A percentile compares a stretch with the other conserved stretches of the same genome.
These are phyloP conservation scores for Zygnema cylindricum DNA, from an alignment of 139 green algal genomes.

Conservation along the genomic window DNA sequence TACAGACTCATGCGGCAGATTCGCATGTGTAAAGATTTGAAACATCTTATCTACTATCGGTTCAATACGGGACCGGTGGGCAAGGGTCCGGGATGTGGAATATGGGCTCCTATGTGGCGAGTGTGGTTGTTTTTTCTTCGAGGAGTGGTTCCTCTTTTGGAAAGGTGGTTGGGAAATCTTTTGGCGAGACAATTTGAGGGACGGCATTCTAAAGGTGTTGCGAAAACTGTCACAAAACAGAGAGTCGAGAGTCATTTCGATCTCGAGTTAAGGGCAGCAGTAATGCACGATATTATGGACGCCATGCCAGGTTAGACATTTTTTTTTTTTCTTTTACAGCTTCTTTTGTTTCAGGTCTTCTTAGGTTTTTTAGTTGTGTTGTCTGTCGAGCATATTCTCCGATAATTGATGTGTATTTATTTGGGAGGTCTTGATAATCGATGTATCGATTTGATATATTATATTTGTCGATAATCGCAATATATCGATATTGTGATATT, in stretches of 20 bases:
- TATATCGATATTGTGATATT: too few relatives aligned
- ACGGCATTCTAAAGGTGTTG: constrained; percentile 91
- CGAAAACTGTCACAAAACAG: constrained; percentile 99
- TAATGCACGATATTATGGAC: constrained; percentile 99
- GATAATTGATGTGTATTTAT: too few relatives aligned
- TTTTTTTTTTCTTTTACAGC: too few relatives aligned
- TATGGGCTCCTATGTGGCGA: constrained; percentile 99
- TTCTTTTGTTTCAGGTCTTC: too few relatives aligned
- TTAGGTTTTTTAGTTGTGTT: too few relatives aligned
- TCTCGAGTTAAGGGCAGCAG: constrained; percentile 94
- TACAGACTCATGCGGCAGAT: constrained; percentile 99
- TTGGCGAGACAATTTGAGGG: constrained; percentile 99
- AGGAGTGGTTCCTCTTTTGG: constrained; percentile 95
- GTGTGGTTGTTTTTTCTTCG: constrained; percentile 99
- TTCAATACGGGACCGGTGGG: constrained; percentile 98
- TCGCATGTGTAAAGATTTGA: constrained; percentile 91
- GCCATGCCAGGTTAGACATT: constrained; percentile 93
- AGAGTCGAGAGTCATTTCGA: constrained; percentile 98
- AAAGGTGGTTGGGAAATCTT: constrained; percentile 99
- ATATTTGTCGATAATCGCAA: too few relatives aligned
- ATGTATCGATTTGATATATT: too few relatives aligned
- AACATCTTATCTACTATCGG: constrained; percentile 99
- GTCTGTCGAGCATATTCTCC: too few relatives aligned
- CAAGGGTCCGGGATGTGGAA: constrained; percentile 97
- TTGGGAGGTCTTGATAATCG: background rate